Evolutionary conservation across 2,329 filamentous ascomycete genomes (phyloP), one percentile per base, ranked within the genome.

Genomic region (Colletotrichum caudatum): DNA sequence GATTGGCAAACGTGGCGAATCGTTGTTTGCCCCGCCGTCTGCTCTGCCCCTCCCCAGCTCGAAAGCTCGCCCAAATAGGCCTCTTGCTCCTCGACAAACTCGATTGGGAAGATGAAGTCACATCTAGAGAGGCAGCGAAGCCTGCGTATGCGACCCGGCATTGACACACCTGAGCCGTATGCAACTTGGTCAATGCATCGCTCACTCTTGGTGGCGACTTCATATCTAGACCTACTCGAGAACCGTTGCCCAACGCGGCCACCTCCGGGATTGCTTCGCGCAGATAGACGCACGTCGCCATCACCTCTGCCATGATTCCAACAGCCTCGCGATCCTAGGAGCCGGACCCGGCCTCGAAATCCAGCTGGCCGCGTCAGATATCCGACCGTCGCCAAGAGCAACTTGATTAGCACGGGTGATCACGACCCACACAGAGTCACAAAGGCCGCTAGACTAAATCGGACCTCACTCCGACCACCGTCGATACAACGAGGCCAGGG

Each of bases 371-470:
- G 62, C 44, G 46, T 4, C 69, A 56, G 54, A 23, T 46, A 59
- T 58, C 46, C 48, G 59, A 56, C 37, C 33, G 20, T 59, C 46
- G 59, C 65, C 69, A 71, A 71, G 58, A 23, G 46, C 51, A 46
- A 61, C 46, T 50, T 59, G 58, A 64, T 64, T 54, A 69, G 39
- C 59, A 64, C 62, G 65, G 54, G 41, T 46, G 37, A 35, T 39
- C 29, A n/a, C 46, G 65, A 54, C 33, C 69, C 53, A 68, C 65
- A 33, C 12, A 0, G 44, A 54, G 51, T 58, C 35, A 44, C 61
- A 56, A 54, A 54, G 53, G 51, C 23, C 41, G 53, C 14, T 11
- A 54, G 29, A n/a, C 51, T 8, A 35, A 69, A 39, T 53, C 69
- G 59, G 65, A 59, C 54, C 48, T 39, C 33, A 44, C 29, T 20